Evolutionary conservation across 352 stramenopile species (phyloP).

Genomic region (Salisapilia sapeloensis): DNA sequence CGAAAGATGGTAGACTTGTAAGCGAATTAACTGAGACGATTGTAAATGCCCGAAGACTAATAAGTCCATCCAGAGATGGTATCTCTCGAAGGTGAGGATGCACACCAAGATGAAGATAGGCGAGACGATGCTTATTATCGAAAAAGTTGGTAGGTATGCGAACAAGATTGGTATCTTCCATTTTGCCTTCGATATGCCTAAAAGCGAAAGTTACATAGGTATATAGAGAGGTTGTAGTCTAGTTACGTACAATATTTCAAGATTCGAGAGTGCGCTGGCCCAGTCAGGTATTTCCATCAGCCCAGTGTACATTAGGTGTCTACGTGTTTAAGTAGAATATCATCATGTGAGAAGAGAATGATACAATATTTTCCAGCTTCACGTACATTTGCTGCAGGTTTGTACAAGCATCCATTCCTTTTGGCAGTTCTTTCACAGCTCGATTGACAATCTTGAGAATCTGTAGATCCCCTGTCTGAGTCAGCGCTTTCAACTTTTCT

Average conservation of each 20-base stretch:
- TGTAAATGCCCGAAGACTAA: no score
- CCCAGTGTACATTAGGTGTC: constrained; percentile 19
- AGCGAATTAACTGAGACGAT: constrained; percentile 14
- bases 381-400: constrained; percentile 15
- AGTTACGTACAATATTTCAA: constrained; percentile 17
- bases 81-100: no score
- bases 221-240: no score
- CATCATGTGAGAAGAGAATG: no score
- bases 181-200: constrained; percentile 20
- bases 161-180: constrained; percentile 4
- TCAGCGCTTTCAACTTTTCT: constrained; percentile 10
- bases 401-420: constrained; percentile 10
- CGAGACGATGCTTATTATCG: no score
- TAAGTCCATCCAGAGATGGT: no score
- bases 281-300: constrained; percentile 12
- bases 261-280: constrained; percentile 10
- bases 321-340: no score
- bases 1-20: constrained; percentile 9
- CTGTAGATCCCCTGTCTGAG: constrained; percentile 9
- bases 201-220: no score
- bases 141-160: no score
- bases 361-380: no score
- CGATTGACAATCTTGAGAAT: constrained; percentile 18
- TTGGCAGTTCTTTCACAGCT: constrained; percentile 8
- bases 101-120: no score